phyloP scores from a whole-genome alignment of 2,329 filamentous ascomycete genomes.

The Beauveria sp. region DNA sequence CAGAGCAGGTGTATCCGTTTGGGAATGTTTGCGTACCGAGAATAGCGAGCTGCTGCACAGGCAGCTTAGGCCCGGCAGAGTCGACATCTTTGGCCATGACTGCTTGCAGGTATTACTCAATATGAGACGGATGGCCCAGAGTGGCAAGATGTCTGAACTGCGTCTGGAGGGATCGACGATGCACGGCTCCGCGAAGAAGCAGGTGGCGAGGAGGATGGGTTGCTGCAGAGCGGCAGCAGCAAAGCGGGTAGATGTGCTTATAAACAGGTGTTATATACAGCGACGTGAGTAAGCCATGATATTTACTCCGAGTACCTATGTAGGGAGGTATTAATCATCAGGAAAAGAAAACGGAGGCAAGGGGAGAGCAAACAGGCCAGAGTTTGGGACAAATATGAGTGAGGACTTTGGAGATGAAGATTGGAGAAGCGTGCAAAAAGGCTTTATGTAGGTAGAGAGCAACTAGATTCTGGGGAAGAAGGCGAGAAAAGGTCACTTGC shows the following conservation, averaged over 20 bases:
- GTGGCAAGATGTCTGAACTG: not conserved
- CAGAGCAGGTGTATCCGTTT: too few species aligned
- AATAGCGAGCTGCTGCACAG: constrained; percentile 68
- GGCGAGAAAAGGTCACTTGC: not conserved
- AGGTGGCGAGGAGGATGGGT: not conserved
- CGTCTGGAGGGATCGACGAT: not conserved
- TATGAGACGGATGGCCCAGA: not conserved
- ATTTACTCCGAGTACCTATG: not conserved
- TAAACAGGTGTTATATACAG: not conserved
- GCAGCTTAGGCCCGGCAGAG: constrained; percentile 52
- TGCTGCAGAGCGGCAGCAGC: not conserved
- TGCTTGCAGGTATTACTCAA: too few species aligned
- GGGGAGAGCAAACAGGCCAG: not conserved
- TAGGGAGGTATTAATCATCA: not conserved
- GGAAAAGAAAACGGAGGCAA: not conserved
- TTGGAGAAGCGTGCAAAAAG: not conserved
- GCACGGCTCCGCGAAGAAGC: not conserved
- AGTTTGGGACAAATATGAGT: not conserved
- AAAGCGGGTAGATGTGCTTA: not conserved
- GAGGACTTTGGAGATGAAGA: not conserved
- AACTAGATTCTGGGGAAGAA: not conserved
- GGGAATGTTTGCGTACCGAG: constrained; percentile 49
- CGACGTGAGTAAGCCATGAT: not conserved
- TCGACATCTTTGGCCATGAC: constrained; percentile 5
- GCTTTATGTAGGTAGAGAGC: not conserved